Conservation (phyloP, 805 yeast species). For the Wickerhamiella galacta region DNA sequence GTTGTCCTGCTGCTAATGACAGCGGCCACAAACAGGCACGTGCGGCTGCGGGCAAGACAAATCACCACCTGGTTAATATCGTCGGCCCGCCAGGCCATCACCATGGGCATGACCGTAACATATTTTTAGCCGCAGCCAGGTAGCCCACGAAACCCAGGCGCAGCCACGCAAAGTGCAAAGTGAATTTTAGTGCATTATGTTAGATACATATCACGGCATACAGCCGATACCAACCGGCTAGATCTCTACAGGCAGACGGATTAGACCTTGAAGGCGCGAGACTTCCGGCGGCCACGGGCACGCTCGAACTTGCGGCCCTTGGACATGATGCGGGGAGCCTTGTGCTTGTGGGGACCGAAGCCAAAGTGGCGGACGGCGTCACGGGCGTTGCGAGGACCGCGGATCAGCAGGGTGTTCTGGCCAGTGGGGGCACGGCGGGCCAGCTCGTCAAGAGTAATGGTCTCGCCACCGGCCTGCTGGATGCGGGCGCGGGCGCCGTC, state of each 20-base stretch:
- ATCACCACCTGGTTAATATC: slow-evolving; percentile 3
- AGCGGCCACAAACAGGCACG: not conserved
- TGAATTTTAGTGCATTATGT: not conserved
- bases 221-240: too few species aligned
- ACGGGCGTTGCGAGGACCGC: slow-evolving; percentile 98
- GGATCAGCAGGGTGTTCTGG: slow-evolving; percentile 90
- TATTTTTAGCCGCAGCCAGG: slow-evolving; percentile 3
- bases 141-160: not conserved
- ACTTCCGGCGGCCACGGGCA: slow-evolving; percentile 99
- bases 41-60: not conserved
- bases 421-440: slow-evolving; percentile 99
- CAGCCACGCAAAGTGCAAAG: not conserved
- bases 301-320: slow-evolving; percentile 99
- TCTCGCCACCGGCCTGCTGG: slow-evolving; percentile 98
- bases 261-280: slow-evolving; percentile 99
- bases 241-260: slow-evolving; percentile 4
- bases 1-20: slow-evolving; percentile 1
- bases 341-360: slow-evolving; percentile 98
- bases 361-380: slow-evolving; percentile 99
- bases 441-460: slow-evolving; percentile 96
- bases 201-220: not conserved
- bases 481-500: slow-evolving; percentile 97
- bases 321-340: slow-evolving; percentile 96
- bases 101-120: slow-evolving; percentile 5
- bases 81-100: slow-evolving; percentile 2